Conservation (phyloP, 139 green algal species). For the Picochlorum sp. region DNA sequence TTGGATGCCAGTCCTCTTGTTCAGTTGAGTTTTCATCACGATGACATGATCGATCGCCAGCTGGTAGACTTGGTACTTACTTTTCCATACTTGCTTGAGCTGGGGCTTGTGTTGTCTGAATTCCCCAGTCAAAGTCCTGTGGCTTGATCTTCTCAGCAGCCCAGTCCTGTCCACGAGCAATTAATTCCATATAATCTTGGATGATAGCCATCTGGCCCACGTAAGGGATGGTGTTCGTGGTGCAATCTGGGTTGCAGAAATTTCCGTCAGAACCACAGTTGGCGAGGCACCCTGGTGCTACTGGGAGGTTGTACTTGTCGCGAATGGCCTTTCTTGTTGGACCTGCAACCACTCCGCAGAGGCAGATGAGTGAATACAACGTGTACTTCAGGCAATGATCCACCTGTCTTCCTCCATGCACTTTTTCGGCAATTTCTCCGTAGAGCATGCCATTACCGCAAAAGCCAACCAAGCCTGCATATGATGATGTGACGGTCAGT, state of each 20-base stretch:
- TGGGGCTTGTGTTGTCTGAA: background rate
- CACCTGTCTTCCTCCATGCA: constrained; percentile 4
- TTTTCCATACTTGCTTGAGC: constrained; percentile 6
- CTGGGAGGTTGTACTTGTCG: constrained; percentile 3
- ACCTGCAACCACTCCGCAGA: constrained; percentile 8
- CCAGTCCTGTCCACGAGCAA: background rate
- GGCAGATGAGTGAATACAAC: constrained; percentile 6
- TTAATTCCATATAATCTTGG: constrained; percentile 1
- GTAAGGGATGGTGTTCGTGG: constrained; percentile 8
- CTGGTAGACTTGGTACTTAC: background rate
- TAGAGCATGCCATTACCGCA: constrained; percentile 9
- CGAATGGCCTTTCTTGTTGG: constrained; percentile 7
- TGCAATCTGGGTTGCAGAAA: constrained; percentile 9
- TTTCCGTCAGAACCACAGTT: background rate
- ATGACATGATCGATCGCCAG: background rate
- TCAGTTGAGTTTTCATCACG: too few species aligned
- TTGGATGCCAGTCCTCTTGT: too few species aligned
- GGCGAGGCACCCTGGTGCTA: background rate
- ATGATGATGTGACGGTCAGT: background rate
- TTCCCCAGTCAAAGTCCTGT: constrained; percentile 9
- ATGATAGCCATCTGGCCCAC: background rate
- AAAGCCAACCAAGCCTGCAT: constrained; percentile 10
- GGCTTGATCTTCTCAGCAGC: constrained; percentile 3
- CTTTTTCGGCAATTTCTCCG: constrained; percentile 2
- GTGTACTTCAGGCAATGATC: constrained; percentile 10